A percentile compares a stretch with the other conserved stretches of the same genome.
phyloP scores from a whole-genome alignment of 2,329 filamentous ascomycete species.

The Neofusicoccum laricinum region DNA sequence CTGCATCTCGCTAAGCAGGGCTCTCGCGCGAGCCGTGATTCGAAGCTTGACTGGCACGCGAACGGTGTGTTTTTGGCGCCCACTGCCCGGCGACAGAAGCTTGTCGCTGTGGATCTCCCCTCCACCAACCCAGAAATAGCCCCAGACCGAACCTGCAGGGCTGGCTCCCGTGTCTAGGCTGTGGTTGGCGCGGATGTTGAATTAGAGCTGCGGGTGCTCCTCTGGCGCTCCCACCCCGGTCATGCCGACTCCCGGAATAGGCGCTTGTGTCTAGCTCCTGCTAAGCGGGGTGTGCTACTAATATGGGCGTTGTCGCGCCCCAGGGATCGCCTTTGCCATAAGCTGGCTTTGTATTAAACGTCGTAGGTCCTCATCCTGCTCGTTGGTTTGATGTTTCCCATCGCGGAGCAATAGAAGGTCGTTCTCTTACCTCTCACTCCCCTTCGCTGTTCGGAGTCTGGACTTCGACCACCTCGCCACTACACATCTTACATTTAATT shows the following conservation, averaged over 20 bases:
- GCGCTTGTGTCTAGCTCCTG: background rate
- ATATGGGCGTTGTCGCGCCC: background rate
- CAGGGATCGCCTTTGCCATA: background rate
- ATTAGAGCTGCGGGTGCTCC: background rate
- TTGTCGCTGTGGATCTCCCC: background rate
- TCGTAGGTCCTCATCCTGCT: background rate
- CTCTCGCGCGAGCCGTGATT: background rate
- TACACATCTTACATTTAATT: background rate
- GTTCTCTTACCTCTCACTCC: background rate
- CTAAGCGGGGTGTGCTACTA: background rate
- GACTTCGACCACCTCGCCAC: background rate
- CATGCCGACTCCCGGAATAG: conserved; percentile 10
- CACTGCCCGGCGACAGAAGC: background rate
- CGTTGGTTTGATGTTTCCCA: background rate
- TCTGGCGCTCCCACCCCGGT: background rate
- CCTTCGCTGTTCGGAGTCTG: conserved; percentile 2
- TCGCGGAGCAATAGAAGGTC: background rate
- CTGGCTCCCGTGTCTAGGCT: background rate
- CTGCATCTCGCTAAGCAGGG: background rate
- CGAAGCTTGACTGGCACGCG: conserved; percentile 2
- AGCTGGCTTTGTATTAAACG: background rate
- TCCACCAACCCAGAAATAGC: conserved; percentile 2
- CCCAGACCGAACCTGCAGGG: background rate
- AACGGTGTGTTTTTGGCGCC: conserved; percentile 4
- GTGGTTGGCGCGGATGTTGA: background rate